A percentile compares a stretch with the other conserved stretches of the same genome.
Conservation (phyloP, 441 rosid species). For the Corymbia calophylla region DNA sequence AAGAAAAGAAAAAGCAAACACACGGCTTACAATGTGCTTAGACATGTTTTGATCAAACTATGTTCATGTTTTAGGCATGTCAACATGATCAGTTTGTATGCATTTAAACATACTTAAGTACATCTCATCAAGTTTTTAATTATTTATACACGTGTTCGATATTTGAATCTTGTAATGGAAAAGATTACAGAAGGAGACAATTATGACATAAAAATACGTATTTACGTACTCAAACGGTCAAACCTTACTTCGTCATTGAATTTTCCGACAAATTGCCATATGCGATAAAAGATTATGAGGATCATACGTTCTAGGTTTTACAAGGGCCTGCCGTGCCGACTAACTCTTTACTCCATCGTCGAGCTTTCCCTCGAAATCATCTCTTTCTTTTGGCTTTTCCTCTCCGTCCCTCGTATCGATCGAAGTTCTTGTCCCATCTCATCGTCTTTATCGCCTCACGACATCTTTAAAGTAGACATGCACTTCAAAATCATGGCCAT, state of each 20-base stretch:
- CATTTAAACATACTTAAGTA: background rate
- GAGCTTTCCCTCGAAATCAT: background rate
- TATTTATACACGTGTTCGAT: background rate
- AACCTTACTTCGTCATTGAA: background rate
- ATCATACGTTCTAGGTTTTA: background rate
- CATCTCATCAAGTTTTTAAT: too few species aligned
- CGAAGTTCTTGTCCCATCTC: background rate
- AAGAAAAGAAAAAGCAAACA: background rate
- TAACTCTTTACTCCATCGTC: background rate
- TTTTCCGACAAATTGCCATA: background rate
- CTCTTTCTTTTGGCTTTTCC: background rate
- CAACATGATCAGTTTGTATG: background rate
- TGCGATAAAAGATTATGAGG: background rate
- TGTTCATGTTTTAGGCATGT: background rate
- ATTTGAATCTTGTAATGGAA: background rate
- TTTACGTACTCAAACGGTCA: accelerated
- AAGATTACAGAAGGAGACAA: background rate
- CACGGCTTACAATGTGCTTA: background rate
- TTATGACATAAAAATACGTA: background rate
- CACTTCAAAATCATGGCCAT: background rate
- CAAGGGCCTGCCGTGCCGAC: background rate
- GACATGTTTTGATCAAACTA: background rate
- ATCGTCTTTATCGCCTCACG: background rate
- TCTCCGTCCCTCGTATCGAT: background rate
- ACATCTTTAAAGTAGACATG: background rate